Conservation (phyloP, 2,329 filamentous ascomycete genomes). For the Chaetomium sp. region DNA sequence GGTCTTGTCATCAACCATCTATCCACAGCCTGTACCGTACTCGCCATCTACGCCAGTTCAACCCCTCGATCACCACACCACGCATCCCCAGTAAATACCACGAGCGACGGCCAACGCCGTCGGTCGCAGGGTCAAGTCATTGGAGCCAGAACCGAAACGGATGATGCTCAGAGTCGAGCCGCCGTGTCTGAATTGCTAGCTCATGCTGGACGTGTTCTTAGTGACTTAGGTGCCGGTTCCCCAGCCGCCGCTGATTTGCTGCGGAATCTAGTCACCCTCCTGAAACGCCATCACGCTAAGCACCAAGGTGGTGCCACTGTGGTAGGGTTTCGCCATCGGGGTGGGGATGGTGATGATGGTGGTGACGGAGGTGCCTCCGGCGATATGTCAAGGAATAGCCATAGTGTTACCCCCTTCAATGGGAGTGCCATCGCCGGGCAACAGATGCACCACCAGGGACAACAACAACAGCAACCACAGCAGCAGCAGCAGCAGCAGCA, state of each 20-base stretch:
- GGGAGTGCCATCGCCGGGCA: neutral
- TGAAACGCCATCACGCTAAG: neutral
- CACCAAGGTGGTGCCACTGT: too few species aligned
- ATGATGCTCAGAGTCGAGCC: neutral
- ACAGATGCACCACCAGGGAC: neutral
- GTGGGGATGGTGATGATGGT: neutral
- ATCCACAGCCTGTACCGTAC: constrained; percentile 1
- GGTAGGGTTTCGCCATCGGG: too few species aligned
- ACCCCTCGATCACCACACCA: neutral
- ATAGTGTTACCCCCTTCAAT: too few species aligned
- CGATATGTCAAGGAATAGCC: too few species aligned
- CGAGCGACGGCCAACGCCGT: too few species aligned
- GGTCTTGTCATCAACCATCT: constrained; percentile 4
- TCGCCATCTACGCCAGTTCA: constrained; percentile 1
- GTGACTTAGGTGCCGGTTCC: neutral
- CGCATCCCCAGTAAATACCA: too few species aligned
- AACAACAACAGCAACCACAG: neutral
- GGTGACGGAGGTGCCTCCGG: neutral
- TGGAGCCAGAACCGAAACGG: too few species aligned
- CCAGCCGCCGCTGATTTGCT: neutral
- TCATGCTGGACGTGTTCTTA: neutral
- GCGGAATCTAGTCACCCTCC: neutral
- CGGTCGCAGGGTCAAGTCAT: too few species aligned
- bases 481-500: neutral
- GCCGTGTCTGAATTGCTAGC: neutral